Base-by-base conservation (phyloP, 352 stramenopile genomes). In the Lagenidium giganteum region DNA sequence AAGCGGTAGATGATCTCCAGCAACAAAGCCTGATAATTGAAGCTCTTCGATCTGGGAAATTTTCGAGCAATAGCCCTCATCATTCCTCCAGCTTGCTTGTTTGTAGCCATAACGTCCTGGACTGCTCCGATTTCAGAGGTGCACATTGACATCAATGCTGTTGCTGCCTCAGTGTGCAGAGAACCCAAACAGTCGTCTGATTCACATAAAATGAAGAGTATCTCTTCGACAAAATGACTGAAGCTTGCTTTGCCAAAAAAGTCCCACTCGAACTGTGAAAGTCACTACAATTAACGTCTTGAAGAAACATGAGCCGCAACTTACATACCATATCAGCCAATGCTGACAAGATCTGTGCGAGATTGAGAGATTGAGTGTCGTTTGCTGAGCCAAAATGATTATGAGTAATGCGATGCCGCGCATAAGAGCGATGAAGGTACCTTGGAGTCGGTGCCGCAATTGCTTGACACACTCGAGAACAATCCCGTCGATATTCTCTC, bases 241-340 rank as follows among this genome's bases (percentile, higher is more conserved):
- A 61, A 67, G n/a, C 51, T 23, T 4, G 22, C 18, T 1, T 45
- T 14, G 4, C 26, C 62, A 23, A 73, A 73, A 26, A 69, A 67
- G 5, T 73, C 58, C 62, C 62, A 73, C 31, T 73, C 58, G 39
- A 73, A 69, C 62, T 73, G 14, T 14, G 6, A 37, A 28, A 29
- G 22, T 36, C 4, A 32, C 23, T 28, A 18, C 21, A 31, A 16
- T 30, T 18, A 3, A 24, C 2, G 30, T n/a, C 36, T 39, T 26
- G n/a, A n/a, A n/a, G n/a, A n/a, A n/a, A 14, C 8, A 24, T 6
- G 6, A 14, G 23, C 18, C 18, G 23, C 8, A 42, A 34, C 8
- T 4, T 20, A 24, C 36, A 24, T 31, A 61, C 54, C 54, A 63
- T 58, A 11, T 63, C 40, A 3, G 47, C 47, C 13, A 49, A 39